Conservation (phyloP, 176 grass and related monocot genomes). For the Oryza punctata region DNA sequence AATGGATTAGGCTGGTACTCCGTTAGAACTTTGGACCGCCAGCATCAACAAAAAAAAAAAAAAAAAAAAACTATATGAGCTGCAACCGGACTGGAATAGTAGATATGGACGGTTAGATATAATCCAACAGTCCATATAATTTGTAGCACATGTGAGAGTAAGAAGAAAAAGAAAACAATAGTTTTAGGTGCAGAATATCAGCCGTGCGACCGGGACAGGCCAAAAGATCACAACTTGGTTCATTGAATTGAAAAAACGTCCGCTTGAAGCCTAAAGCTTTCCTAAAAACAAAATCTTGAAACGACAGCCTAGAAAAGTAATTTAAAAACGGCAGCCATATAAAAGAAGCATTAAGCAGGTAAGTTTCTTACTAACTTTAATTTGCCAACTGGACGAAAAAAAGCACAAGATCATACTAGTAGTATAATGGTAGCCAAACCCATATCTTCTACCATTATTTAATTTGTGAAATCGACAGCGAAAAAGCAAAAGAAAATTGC, state of each 20-base stretch:
- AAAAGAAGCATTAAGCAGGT: conserved; percentile 23
- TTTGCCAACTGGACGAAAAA: background rate
- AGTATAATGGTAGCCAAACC: background rate
- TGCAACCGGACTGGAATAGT: background rate
- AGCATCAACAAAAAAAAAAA: too few relatives aligned
- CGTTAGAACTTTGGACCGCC: background rate
- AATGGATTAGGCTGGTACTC: background rate
- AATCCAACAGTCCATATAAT: background rate
- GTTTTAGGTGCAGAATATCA: conserved; percentile 24
- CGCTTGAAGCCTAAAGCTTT: conserved; percentile 31
- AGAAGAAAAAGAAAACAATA: background rate
- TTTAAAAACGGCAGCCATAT: conserved; percentile 6
- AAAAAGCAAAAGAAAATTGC: background rate
- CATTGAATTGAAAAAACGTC: conserved; percentile 16
- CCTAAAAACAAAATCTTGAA: conserved; percentile 11
- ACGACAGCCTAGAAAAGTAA: conserved; percentile 9
- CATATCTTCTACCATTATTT: background rate
- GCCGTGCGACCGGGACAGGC: background rate
- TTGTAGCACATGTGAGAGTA: background rate
- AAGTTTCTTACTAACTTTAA: conserved; percentile 24
- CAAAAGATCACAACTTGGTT: conserved; percentile 8
- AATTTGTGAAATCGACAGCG: background rate
- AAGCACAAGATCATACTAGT: too few relatives aligned
- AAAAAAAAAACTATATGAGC: background rate
- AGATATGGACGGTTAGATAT: background rate